These are phyloP conservation scores for Candida alai DNA, from an alignment of 805 yeast genomes.

Conservation along the genomic window DNA sequence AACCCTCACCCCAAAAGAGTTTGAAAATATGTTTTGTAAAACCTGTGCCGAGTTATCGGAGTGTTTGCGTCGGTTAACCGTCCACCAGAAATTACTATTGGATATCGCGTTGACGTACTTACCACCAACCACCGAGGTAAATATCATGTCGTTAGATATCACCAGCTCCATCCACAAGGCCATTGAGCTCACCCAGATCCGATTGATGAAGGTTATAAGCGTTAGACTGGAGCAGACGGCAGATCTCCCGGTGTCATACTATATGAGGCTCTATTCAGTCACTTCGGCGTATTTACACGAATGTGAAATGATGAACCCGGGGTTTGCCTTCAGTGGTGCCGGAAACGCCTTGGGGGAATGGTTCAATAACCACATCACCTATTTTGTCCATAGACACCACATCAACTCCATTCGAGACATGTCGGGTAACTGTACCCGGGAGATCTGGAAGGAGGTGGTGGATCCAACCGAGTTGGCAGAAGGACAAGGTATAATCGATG, in stretches of 20 bases:
- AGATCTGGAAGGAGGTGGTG: slow-evolving; percentile 77
- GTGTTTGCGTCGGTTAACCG: slow-evolving; percentile 65
- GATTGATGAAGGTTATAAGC: slow-evolving; percentile 73
- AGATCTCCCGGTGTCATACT: slow-evolving; percentile 52
- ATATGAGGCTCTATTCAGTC: slow-evolving; percentile 62
- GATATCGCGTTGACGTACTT: slow-evolving; percentile 53
- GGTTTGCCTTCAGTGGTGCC: slow-evolving; percentile 53
- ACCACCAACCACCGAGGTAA: slow-evolving; percentile 21
- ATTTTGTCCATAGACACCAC: slow-evolving; percentile 56
- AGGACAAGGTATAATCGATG: slow-evolving; percentile 23
- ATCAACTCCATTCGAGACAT: slow-evolving; percentile 45
- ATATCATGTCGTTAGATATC: slow-evolving; percentile 62
- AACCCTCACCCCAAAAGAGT: slow-evolving; percentile 68
- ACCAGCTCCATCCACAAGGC: slow-evolving; percentile 61
- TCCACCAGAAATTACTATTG: slow-evolving; percentile 75
- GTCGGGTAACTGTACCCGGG: slow-evolving; percentile 53
- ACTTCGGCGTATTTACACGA: slow-evolving; percentile 71
- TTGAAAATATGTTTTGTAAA: slow-evolving; percentile 61
- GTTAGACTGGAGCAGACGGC: slow-evolving; percentile 74
- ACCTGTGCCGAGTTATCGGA: slow-evolving; percentile 66
- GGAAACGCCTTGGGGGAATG: slow-evolving; percentile 56
- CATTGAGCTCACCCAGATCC: slow-evolving; percentile 65
- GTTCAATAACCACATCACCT: slow-evolving; percentile 60
- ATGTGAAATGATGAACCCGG: slow-evolving; percentile 76
- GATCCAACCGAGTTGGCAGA: slow-evolving; percentile 35